phyloP scores from a whole-genome alignment of 805 yeast species.

The Wickerhamomyces bovis region DNA sequence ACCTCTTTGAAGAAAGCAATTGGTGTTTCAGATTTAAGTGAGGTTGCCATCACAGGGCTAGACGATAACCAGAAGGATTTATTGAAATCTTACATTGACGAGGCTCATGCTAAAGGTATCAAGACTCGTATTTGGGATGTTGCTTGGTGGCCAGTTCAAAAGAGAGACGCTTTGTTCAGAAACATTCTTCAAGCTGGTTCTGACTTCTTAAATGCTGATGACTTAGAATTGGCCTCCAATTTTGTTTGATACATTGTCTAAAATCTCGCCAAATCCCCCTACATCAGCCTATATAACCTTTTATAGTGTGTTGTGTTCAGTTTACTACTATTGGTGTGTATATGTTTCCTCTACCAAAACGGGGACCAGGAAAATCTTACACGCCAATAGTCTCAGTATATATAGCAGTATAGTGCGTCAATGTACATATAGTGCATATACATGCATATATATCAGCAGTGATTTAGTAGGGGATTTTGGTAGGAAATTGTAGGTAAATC shows the following conservation, averaged over 20 bases:
- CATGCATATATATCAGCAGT: no score
- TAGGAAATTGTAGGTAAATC: no score
- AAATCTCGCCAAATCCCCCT: no score
- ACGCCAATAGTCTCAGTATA: no score
- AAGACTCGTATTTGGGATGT: constrained; percentile 70
- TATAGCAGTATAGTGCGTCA: no score
- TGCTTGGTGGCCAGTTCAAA: constrained; percentile 57
- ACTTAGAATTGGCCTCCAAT: constrained; percentile 35
- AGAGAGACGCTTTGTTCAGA: constrained; percentile 42
- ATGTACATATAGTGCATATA: no score
- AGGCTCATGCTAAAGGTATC: constrained; percentile 47
- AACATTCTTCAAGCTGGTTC: constrained; percentile 43
- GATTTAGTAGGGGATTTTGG: no score
- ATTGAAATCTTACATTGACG: constrained; percentile 25
- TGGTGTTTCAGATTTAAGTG: constrained; percentile 6
- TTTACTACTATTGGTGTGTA: no score
- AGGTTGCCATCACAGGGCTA: constrained; percentile 26
- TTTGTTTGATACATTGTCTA: constrained; percentile 7
- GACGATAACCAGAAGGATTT: constrained; percentile 28
- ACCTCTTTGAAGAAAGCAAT: constrained; percentile 33
- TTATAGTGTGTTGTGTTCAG: no score
- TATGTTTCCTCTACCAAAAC: no score
- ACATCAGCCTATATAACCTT: no score
- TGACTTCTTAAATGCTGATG: constrained; percentile 65
- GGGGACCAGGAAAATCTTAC: no score